Percentiles rank a stretch among this genome's conserved stretches.
Conservation (phyloP, 768 basidiomycete species). For the Coprinellus micaceus region DNA sequence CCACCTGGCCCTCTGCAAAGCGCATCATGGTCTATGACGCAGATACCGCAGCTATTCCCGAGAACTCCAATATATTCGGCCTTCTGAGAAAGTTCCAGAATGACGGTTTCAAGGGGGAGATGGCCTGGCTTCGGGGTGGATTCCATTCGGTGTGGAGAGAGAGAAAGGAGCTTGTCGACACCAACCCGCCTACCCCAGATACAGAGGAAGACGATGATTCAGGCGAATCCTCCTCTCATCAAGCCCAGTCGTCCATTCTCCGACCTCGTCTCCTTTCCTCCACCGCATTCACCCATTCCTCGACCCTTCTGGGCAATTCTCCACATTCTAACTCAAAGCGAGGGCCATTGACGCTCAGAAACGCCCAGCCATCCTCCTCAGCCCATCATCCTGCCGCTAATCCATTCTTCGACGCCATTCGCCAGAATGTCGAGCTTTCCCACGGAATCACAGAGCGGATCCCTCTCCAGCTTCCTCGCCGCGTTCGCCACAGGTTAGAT, state of each 20-base stretch:
- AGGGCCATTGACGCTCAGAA: conserved; percentile 12
- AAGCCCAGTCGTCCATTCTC: conserved; percentile 31
- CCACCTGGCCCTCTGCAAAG: conserved; percentile 51
- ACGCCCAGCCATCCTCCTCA: conserved; percentile 14
- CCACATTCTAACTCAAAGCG: conserved; percentile 22
- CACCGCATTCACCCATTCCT: conserved; percentile 58
- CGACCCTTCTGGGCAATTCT: conserved; percentile 33
- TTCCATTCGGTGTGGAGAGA: conserved; percentile 67
- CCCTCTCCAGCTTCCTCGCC: conserved; percentile 54
- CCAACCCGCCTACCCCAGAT: conserved; percentile 45
- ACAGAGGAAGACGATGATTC: conserved; percentile 54
- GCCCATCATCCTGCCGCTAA: conserved; percentile 52
- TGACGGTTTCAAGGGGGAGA: conserved; percentile 49
- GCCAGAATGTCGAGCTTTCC: conserved; percentile 81
- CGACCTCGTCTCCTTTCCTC: conserved; percentile 59
- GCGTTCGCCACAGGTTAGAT: conserved; percentile 52
- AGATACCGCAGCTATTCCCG: conserved; percentile 59
- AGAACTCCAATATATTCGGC: conserved; percentile 66
- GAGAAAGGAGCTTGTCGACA: conserved; percentile 49
- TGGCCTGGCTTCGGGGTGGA: conserved; percentile 82
- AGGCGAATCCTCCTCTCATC: conserved; percentile 19
- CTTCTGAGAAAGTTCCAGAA: conserved; percentile 72
- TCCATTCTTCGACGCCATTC: conserved; percentile 94
- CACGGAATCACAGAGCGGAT: conserved; percentile 78
- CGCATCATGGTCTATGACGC: conserved; percentile 84